Percentiles rank a stretch among this genome's conserved stretches.
Conservation (phyloP, 1,284 basidiomycete genomes). For the Baeospora myosura region DNA sequence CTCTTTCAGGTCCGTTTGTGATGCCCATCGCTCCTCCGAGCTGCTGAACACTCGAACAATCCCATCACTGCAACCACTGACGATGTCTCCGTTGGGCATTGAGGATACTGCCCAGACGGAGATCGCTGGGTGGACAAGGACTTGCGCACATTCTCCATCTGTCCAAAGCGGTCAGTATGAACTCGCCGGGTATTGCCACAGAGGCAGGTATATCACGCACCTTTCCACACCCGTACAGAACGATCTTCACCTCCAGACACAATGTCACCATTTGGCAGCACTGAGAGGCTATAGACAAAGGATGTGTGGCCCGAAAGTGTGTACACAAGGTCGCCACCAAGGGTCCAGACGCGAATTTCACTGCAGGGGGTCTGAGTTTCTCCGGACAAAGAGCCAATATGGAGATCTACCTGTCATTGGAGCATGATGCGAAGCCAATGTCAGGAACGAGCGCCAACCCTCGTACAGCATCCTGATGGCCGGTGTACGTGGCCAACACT, state of each 20-base stretch:
- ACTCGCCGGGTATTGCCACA: neutral
- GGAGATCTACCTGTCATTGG: constrained; percentile 77
- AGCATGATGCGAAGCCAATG: constrained; percentile 90
- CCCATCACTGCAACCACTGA: constrained; percentile 85
- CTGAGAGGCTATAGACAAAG: constrained; percentile 88
- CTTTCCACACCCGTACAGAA: constrained; percentile 74
- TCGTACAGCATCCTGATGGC: constrained; percentile 89
- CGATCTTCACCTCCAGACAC: constrained; percentile 82
- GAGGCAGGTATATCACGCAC: constrained; percentile 29
- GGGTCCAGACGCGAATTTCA: constrained; percentile 87
- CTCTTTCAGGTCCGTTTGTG: constrained; percentile 54
- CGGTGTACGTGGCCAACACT: constrained; percentile 65
- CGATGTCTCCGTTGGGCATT: constrained; percentile 84
- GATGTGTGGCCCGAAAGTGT: constrained; percentile 90
- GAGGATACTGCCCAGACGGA: constrained; percentile 89
- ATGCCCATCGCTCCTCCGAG: constrained; percentile 68
- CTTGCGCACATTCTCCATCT: constrained; percentile 72
- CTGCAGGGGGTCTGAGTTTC: constrained; percentile 31
- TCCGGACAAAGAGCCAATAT: constrained; percentile 3
- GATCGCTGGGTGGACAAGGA: constrained; percentile 86
- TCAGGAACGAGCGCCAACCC: constrained; percentile 75
- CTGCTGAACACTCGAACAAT: constrained; percentile 84
- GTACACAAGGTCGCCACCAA: constrained; percentile 71
- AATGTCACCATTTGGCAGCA: constrained; percentile 71
- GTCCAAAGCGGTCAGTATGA: neutral